Conservation (phyloP, 1,284 basidiomycete species). For the Vanrija humicola region DNA sequence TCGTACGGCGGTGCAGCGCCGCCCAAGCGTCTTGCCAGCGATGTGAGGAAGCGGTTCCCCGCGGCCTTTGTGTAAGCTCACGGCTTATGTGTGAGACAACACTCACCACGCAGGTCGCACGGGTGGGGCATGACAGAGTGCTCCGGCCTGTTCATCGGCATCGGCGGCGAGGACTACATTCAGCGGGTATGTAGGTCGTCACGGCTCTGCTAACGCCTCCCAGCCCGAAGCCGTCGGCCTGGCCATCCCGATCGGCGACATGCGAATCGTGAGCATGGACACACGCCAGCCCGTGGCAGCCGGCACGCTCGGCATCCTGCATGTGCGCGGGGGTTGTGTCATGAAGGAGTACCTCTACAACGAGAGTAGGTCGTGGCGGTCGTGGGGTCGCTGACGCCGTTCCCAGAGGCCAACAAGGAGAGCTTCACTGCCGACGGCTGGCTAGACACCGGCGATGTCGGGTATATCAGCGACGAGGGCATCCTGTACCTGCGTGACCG, state of each 20-base stretch:
- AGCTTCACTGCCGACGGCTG: constrained; percentile 34
- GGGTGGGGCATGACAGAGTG: constrained; percentile 17
- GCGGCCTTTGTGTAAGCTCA: constrained; percentile 11
- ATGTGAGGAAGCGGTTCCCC: constrained; percentile 31
- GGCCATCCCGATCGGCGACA: constrained; percentile 35
- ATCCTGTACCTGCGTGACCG: constrained; percentile 28
- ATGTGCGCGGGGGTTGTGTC: constrained; percentile 40
- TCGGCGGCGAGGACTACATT: constrained; percentile 29
- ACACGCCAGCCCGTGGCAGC: constrained; percentile 20
- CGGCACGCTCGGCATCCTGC: constrained; percentile 29
- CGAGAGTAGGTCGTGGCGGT: background rate
- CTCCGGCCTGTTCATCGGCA: constrained; percentile 5
- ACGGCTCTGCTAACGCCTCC: background rate
- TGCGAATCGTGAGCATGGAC: constrained; percentile 32
- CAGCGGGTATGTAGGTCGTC: constrained; percentile 2
- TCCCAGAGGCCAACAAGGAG: constrained; percentile 11
- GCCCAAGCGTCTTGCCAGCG: constrained; percentile 27
- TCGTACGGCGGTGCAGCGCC: constrained; percentile 46
- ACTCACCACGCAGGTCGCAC: constrained; percentile 4
- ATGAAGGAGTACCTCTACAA: constrained; percentile 40
- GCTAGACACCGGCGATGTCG: constrained; percentile 45
- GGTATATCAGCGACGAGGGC: constrained; percentile 32
- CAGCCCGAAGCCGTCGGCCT: constrained; percentile 23
- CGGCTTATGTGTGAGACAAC: background rate
- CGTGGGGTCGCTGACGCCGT: background rate